Evolutionary conservation across 192 early-diverging fungal genomes (phyloP).

Genomic region (Chytriomyces hyalinus): DNA sequence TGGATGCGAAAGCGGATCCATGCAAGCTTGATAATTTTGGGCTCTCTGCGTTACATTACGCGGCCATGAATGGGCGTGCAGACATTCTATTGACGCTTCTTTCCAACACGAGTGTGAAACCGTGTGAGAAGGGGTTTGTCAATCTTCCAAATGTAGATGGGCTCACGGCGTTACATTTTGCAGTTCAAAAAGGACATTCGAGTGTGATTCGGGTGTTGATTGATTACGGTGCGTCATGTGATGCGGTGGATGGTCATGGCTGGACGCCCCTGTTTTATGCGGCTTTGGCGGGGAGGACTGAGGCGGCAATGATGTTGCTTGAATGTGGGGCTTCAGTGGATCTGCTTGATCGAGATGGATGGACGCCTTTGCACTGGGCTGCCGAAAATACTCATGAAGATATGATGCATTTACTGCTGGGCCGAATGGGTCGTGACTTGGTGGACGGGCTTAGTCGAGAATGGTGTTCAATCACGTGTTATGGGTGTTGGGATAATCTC

Average conservation of each 20-base stretch:
- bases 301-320: not conserved
- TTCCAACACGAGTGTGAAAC: not conserved
- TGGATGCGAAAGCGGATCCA: not conserved
- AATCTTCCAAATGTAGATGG: not conserved
- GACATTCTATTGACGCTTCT: not conserved
- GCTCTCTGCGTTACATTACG: not conserved
- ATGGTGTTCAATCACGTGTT: too few relatives aligned
- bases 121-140: not conserved
- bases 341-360: not conserved
- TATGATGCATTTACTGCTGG: not conserved
- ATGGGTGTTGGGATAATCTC: too few relatives aligned
- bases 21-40: not conserved
- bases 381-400: not conserved
- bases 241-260: not conserved
- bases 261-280: not conserved
- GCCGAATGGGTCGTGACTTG: not conserved
- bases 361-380: conserved; percentile 1
- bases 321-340: not conserved
- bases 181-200: not conserved
- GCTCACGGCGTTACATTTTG: not conserved
- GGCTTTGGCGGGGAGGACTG: not conserved
- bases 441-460: not conserved
- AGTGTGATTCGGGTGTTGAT: not conserved
- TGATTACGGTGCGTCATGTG: not conserved
- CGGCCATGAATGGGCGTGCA: not conserved